phyloP scores from a whole-genome alignment of 2,329 filamentous ascomycete species.

The Claviceps pazoutovae region DNA sequence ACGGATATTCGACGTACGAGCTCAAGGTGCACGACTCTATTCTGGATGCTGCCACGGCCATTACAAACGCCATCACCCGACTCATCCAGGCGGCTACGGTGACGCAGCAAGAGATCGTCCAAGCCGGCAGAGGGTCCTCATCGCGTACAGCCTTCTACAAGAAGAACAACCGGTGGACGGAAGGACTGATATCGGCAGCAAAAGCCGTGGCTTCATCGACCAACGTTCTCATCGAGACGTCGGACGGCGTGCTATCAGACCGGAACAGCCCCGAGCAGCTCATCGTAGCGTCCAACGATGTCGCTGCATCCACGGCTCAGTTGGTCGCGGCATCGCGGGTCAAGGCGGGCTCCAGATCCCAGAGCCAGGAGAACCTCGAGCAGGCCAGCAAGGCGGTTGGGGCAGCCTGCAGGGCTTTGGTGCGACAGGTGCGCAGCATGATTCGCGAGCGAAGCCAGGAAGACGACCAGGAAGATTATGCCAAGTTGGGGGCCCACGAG shows the following conservation, averaged over 20 bases:
- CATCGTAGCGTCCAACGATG: conserved; percentile 94
- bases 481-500: conserved; percentile 77
- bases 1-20: conserved; percentile 91
- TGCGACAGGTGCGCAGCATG: conserved; percentile 86
- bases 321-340: conserved; percentile 90
- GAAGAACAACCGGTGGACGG: conserved; percentile 99
- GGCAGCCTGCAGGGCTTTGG: conserved; percentile 70
- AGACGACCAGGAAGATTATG: conserved; percentile 77
- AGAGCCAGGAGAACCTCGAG: conserved; percentile 86
- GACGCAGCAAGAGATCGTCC: conserved; percentile 92
- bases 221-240: conserved; percentile 94
- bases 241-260: conserved; percentile 83
- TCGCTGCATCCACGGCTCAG: conserved; percentile 90
- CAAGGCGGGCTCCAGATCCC: conserved; percentile 96
- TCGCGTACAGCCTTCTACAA: conserved; percentile 95
- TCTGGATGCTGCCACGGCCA: conserved; percentile 78
- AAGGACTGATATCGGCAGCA: conserved; percentile 90
- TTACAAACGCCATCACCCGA: conserved; percentile 85
- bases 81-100: conserved; percentile 89
- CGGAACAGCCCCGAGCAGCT: conserved; percentile 93
- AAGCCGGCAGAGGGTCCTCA: conserved; percentile 75
- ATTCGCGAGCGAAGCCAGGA: conserved; percentile 76
- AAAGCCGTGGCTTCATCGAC: conserved; percentile 92
- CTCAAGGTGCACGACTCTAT: conserved; percentile 93
- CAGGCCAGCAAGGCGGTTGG: conserved; percentile 87